phyloP scores from a whole-genome alignment of 2,329 filamentous ascomycete genomes.

The Fusarium sp. region DNA sequence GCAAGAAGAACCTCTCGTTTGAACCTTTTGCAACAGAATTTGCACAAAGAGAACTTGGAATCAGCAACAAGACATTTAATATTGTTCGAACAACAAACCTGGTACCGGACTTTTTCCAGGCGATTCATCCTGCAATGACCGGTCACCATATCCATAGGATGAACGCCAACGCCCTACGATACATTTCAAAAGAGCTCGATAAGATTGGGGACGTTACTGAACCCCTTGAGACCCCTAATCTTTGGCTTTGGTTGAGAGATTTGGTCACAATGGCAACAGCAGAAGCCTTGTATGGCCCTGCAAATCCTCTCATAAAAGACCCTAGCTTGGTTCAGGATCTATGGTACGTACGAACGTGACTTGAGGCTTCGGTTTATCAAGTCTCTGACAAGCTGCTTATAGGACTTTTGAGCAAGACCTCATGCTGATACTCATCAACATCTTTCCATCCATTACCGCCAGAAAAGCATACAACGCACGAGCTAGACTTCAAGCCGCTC shows the following conservation, averaged over 20 bases:
- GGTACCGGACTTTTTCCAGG: conserved; percentile 51
- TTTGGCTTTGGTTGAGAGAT: conserved; percentile 52
- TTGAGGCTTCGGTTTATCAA: neutral
- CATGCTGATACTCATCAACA: conserved; percentile 14
- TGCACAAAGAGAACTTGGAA: conserved; percentile 52
- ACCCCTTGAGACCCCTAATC: conserved; percentile 18
- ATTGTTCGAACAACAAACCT: conserved; percentile 41
- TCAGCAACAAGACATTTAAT: conserved; percentile 44
- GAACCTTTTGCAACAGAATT: conserved; percentile 55
- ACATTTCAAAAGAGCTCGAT: conserved; percentile 49
- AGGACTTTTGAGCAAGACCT: conserved; percentile 28
- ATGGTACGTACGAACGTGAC: conserved; percentile 1
- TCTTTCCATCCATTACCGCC: conserved; percentile 25
- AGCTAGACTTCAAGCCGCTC: conserved; percentile 14
- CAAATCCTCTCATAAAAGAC: conserved; percentile 17
- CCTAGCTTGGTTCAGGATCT: conserved; percentile 7
- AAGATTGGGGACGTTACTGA: conserved; percentile 16
- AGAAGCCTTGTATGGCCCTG: conserved; percentile 26
- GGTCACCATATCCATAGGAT: conserved; percentile 50
- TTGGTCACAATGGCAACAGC: conserved; percentile 34
- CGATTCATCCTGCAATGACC: conserved; percentile 50
- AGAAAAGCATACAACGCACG: conserved; percentile 15
- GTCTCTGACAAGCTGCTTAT: neutral
- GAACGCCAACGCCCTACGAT: conserved; percentile 50
- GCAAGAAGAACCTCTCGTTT: conserved; percentile 57